Percentiles rank a stretch among this genome's conserved stretches.
Evolutionary conservation across 139 green algal species (phyloP).

Genomic region (Chlorella sorokiniana): DNA sequence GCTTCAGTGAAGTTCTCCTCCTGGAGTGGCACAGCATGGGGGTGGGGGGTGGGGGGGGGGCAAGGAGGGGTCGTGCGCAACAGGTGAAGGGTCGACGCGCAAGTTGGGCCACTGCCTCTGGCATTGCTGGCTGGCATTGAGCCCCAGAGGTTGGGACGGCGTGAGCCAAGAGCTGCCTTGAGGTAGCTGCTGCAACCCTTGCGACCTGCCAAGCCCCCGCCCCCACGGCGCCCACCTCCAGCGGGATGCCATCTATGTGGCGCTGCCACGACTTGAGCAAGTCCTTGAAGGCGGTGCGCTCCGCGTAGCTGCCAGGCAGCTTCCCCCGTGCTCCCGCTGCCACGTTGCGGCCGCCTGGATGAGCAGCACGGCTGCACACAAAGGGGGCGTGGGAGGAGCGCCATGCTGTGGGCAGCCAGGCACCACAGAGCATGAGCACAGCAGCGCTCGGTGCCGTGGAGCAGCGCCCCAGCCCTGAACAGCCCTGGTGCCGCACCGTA

Average conservation of each 20-base stretch:
- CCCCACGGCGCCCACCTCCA: conserved; percentile 46
- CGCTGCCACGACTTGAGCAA: conserved; percentile 65
- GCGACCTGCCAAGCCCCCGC: background rate
- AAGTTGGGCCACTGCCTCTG: no score
- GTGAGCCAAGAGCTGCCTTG: no score
- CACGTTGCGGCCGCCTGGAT: conserved; percentile 66
- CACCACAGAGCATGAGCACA: background rate
- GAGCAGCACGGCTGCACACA: conserved; percentile 66
- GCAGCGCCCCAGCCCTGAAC: background rate
- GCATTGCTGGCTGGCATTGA: no score
- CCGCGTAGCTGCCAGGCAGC: conserved; percentile 56
- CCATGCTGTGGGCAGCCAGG: background rate
- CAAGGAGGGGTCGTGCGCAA: no score
- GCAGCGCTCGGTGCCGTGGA: background rate
- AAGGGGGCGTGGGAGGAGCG: background rate
- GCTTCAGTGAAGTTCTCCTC: conserved; percentile 94
- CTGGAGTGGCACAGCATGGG: conserved; percentile 41
- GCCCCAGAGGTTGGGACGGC: no score
- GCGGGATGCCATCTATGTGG: conserved; percentile 56
- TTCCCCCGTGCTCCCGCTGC: conserved; percentile 47
- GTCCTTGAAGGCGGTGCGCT: conserved; percentile 76
- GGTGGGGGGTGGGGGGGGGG: background rate
- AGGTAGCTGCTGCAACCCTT: no score
- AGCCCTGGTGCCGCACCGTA: conserved; percentile 55
- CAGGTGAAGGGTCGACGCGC: no score